These are phyloP conservation scores for Phytophthora agathidicida DNA, from an alignment of 352 stramenopile species.

Conservation along the genomic window DNA sequence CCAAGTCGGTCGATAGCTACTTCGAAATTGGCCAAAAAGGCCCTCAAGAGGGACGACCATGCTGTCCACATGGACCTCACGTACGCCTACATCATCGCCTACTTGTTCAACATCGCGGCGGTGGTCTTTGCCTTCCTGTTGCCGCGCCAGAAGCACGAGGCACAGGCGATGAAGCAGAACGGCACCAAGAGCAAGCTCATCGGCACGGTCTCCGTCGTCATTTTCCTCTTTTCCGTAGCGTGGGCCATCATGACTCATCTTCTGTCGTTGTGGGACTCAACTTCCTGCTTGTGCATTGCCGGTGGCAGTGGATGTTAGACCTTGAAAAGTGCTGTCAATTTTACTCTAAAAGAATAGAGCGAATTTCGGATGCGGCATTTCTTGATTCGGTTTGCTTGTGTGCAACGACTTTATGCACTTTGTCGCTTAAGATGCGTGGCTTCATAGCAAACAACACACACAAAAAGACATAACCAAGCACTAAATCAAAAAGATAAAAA, in stretches of 20 bases:
- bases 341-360: not conserved
- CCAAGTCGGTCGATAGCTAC: constrained; percentile 49
- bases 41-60: constrained; percentile 32
- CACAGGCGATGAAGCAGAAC: constrained; percentile 37
- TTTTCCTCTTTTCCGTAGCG: constrained; percentile 37
- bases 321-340: not conserved
- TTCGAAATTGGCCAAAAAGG: constrained; percentile 40
- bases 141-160: constrained; percentile 48
- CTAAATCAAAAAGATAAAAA: too few relatives aligned
- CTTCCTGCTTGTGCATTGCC: constrained; percentile 42
- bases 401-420: too few relatives aligned
- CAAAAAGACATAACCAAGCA: too few relatives aligned
- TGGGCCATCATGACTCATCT: constrained; percentile 54
- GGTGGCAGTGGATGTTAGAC: constrained; percentile 31
- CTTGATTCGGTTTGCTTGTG: too few relatives aligned
- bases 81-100: constrained; percentile 50
- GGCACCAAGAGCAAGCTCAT: constrained; percentile 36
- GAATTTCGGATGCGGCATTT: too few relatives aligned
- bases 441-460: too few relatives aligned
- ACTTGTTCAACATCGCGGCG: constrained; percentile 41
- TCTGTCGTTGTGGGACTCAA: constrained; percentile 45
- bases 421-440: too few relatives aligned
- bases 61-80: constrained; percentile 41
- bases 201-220: constrained; percentile 15
- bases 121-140: constrained; percentile 40